Conservation (phyloP, 495 filamentous ascomycete species). For the Penicillium nucicola region DNA sequence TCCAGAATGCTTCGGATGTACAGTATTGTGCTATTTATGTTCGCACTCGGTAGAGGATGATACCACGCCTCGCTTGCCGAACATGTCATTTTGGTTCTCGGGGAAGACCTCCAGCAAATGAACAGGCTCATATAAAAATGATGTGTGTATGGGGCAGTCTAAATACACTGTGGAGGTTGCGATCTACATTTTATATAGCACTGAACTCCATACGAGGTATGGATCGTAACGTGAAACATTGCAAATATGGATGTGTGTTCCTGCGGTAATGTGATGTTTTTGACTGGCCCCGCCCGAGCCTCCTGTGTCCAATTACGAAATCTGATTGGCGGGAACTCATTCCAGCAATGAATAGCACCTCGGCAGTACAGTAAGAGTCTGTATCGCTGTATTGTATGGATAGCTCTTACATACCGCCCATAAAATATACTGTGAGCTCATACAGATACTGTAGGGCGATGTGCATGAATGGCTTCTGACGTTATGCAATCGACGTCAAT, state of each 20-base stretch:
- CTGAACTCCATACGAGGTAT: no score
- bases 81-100: no score
- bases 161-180: no score
- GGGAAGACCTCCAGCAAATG: no score
- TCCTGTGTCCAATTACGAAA: neutral
- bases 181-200: no score
- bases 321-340: conserved; percentile 25
- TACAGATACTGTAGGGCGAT: neutral
- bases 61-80: no score
- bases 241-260: no score
- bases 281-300: conserved; percentile 3
- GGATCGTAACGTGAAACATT: no score
- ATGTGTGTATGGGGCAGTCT: no score
- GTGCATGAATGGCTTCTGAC: neutral
- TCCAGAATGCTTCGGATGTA: neutral
- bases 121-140: no score
- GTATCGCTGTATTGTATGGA: neutral
- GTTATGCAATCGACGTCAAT: no score
- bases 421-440: neutral
- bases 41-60: no score
- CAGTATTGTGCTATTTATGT: neutral
- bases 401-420: neutral
- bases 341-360: conserved; percentile 18
- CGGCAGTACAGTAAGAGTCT: neutral
- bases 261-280: conserved; percentile 6